Conservation (phyloP, 768 basidiomycete genomes). For the Exidia glandulosa region DNA sequence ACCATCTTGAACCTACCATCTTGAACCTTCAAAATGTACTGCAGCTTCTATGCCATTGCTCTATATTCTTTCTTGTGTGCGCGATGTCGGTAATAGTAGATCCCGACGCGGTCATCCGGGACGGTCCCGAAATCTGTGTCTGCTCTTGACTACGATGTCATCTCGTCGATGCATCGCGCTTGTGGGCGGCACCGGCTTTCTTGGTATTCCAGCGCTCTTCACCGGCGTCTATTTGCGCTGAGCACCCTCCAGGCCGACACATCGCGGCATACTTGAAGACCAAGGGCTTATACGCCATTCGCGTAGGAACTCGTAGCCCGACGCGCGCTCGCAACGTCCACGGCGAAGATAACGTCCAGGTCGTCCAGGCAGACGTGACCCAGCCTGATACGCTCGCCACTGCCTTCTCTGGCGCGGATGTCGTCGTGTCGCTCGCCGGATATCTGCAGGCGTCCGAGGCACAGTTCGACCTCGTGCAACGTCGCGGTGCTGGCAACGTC, state of each 20-base stretch:
- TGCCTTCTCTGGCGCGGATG: constrained; percentile 44
- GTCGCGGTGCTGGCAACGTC: constrained; percentile 56
- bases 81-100: too few relatives aligned
- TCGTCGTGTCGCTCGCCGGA: constrained; percentile 61
- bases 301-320: background rate
- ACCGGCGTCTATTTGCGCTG: too few relatives aligned
- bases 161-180: too few relatives aligned
- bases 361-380: constrained; percentile 40
- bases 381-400: constrained; percentile 31
- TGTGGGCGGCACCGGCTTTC: too few relatives aligned
- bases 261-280: background rate
- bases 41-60: too few relatives aligned
- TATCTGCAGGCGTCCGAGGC: constrained; percentile 45
- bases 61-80: too few relatives aligned
- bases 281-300: background rate
- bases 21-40: too few relatives aligned
- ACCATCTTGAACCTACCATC: too few relatives aligned
- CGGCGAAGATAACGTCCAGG: background rate
- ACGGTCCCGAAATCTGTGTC: too few relatives aligned
- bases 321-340: background rate
- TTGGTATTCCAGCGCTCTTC: too few relatives aligned
- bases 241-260: background rate
- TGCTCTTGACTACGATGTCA: too few relatives aligned
- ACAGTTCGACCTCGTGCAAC: constrained; percentile 51
- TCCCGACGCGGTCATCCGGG: too few relatives aligned